Base-by-base conservation (phyloP, 768 basidiomycete species). In the Botryobasidium botryosum region DNA sequence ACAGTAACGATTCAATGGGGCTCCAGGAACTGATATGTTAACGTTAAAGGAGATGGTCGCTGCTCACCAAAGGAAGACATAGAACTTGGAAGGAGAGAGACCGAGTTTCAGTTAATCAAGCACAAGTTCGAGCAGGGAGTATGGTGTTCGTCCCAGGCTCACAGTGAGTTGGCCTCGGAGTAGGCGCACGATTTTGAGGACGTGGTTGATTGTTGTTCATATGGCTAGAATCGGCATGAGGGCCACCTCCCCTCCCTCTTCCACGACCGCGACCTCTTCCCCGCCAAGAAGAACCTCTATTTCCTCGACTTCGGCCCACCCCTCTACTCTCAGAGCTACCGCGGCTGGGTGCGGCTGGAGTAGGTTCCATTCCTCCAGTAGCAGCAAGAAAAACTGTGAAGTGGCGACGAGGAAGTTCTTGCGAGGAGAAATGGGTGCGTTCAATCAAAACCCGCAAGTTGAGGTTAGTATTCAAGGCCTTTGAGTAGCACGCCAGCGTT, bases 151-250 rank as follows among this genome's bases (percentile, higher is more conserved):
- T n/a, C n/a, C n/a, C n/a, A 35, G 18, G 15, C 46, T 41, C 35
- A 47, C 46, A 47, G 32, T 43, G 46, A 7, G 46, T 47, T 20
- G 46, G 46, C 10, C 45, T 35, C 15, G 37, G 43, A n/a, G n/a
- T n/a, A n/a, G n/a, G n/a, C n/a, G n/a, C n/a, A n/a, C n/a, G n/a
- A n/a, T n/a, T n/a, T 44, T 36, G 1, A 15, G 21, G 18, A 26
- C 35, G 18, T 45, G 33, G 31, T 45, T 45, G 33, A 23, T 33
- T 37, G n/a, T 37, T 21, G 5, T 6, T n/a, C 8, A n/a, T n/a
- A 8, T 37, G 18, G 17, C 12, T 21, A 36, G 24, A 21, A 23
- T 20, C 32, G 15, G 13, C 23, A 28, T 24, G n/a, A 7, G 7
- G 12, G n/a, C 36, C 35, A n/a, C 37, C 37, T 27, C 45, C 36